Evolutionary conservation across 495 filamentous ascomycete species (phyloP).

Genomic region (Cercophora samala): DNA sequence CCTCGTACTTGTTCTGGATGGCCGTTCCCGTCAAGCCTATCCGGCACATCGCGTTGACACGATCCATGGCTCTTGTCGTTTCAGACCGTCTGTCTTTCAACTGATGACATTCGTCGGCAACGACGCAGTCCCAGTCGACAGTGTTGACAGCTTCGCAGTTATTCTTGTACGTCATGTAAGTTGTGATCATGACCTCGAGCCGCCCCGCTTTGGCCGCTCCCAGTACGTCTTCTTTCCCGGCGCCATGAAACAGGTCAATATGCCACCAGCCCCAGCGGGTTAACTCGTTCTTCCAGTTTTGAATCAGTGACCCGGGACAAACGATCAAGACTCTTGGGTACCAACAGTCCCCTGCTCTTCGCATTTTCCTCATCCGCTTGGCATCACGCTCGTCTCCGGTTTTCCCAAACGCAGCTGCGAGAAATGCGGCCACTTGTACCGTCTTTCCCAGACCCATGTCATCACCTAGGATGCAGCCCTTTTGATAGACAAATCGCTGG

Average conservation of each 20-base stretch:
- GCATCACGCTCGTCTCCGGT: constrained; percentile 84
- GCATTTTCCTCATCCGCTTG: constrained; percentile 90
- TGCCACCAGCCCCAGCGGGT: constrained; percentile 95
- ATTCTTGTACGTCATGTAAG: constrained; percentile 81
- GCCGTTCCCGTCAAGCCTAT: constrained; percentile 95
- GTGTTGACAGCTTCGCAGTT: constrained; percentile 74
- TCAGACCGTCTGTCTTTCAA: constrained; percentile 78
- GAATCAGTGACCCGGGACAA: constrained; percentile 82
- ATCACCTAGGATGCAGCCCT: constrained; percentile 85
- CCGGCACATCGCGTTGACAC: constrained; percentile 86
- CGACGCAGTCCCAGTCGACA: constrained; percentile 92
- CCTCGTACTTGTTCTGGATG: constrained; percentile 97
- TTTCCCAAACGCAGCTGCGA: constrained; percentile 92
- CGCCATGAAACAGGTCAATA: constrained; percentile 76
- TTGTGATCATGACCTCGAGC: constrained; percentile 88
- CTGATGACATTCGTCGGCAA: constrained; percentile 94
- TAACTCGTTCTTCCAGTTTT: constrained; percentile 87
- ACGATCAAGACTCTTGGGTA: constrained; percentile 86
- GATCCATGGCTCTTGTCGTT: constrained; percentile 82
- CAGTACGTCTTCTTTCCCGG: constrained; percentile 67
- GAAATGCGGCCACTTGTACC: constrained; percentile 91
- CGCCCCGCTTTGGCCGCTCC: constrained; percentile 70
- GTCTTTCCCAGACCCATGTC: constrained; percentile 99
- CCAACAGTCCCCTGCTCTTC: constrained; percentile 60
- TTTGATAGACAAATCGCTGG: constrained; percentile 85